Evolutionary conservation across 2,329 filamentous ascomycete species (phyloP).

Genomic region (Ophiostoma angusticollis): DNA sequence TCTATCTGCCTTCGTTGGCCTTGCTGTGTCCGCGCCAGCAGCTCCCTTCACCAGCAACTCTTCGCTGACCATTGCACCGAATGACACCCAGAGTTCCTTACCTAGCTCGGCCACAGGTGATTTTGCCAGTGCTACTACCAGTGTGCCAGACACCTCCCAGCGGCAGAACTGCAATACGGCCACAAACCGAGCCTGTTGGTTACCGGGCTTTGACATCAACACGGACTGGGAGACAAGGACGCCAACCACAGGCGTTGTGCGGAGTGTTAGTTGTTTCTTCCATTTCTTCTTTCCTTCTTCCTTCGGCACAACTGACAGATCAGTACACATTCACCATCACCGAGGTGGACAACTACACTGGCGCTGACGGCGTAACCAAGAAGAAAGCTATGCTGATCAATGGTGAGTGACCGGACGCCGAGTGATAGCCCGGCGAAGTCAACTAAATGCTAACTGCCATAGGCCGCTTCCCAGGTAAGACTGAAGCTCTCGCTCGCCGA

Average conservation of each 20-base stretch:
- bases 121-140: not conserved
- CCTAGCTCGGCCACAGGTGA: not conserved
- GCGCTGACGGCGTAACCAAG: slow-evolving; percentile 9
- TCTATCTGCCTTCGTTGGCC: slow-evolving; percentile 1
- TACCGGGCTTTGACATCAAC: slow-evolving; percentile 11
- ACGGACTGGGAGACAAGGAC: slow-evolving; percentile 11
- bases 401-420: not conserved
- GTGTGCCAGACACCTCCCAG: not conserved
- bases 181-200: slow-evolving; percentile 11
- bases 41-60: not conserved
- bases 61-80: not conserved
- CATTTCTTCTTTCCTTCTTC: too few relatives aligned
- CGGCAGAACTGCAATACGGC: slow-evolving; percentile 9
- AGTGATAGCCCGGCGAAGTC: too few relatives aligned
- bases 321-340: slow-evolving; percentile 12
- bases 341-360: slow-evolving; percentile 9
- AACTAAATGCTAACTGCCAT: too few relatives aligned
- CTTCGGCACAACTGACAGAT: not conserved
- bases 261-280: slow-evolving; percentile 4
- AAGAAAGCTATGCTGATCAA: slow-evolving; percentile 13
- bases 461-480: too few relatives aligned
- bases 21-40: slow-evolving; percentile 6
- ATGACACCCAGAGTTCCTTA: not conserved
- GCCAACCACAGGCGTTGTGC: slow-evolving; percentile 10
- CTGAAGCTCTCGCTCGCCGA: too few relatives aligned